phyloP scores from a whole-genome alignment of 2,329 filamentous ascomycete genomes.

The Hymenoscyphus occultus region DNA sequence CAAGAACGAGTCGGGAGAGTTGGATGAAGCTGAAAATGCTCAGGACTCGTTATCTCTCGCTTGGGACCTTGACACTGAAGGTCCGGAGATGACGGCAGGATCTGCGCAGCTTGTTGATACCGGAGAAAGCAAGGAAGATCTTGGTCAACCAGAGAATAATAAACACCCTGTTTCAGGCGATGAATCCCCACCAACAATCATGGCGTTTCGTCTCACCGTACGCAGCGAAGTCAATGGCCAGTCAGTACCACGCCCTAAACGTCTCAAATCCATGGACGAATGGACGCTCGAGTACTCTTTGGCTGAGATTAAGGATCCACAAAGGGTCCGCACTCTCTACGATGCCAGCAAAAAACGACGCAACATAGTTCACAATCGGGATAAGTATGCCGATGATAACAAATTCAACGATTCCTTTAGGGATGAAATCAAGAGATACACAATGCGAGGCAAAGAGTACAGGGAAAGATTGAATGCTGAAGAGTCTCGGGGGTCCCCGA shows the following conservation, averaged over 20 bases:
- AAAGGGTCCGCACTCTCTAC: conserved; percentile 51
- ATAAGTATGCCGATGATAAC: conserved; percentile 26
- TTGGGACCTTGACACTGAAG: conserved; percentile 1
- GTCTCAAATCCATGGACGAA: conserved; percentile 43
- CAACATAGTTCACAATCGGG: conserved; percentile 41
- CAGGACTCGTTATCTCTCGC: neutral
- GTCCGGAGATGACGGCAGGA: neutral
- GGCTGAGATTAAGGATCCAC: conserved; percentile 52
- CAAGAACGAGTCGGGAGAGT: neutral
- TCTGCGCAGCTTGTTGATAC: neutral
- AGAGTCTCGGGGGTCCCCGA: conserved; percentile 44
- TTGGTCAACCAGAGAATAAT: neutral
- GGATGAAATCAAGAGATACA: conserved; percentile 44
- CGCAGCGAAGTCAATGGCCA: conserved; percentile 69
- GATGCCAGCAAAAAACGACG: conserved; percentile 54
- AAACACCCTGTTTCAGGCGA: too few species aligned
- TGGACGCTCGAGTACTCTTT: conserved; percentile 83
- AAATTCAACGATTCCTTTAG: conserved; percentile 31
- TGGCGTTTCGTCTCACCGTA: conserved; percentile 63
- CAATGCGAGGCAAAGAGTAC: conserved; percentile 55
- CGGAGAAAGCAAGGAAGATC: neutral
- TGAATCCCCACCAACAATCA: neutral
- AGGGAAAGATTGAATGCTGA: conserved; percentile 53
- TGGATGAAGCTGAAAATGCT: conserved; percentile 15
- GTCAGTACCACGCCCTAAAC: conserved; percentile 58